Conservation (phyloP, 345 rosid species). For the Adansonia digitata region DNA sequence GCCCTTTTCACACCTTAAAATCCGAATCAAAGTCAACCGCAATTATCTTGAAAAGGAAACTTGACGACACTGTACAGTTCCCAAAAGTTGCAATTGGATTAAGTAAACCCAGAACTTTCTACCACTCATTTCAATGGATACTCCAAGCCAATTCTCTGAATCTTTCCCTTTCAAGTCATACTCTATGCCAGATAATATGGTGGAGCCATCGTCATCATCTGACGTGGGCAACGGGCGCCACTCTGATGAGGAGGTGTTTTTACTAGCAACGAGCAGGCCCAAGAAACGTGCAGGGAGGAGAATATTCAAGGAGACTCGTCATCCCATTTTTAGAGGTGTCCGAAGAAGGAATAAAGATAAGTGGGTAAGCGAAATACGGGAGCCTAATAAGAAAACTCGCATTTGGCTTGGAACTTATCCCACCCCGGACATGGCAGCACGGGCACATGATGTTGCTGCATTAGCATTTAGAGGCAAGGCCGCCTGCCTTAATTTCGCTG, state of each 20-base stretch:
- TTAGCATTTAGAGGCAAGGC: conserved; percentile 53
- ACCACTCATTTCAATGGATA: background rate
- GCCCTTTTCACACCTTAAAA: background rate
- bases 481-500: conserved; percentile 68
- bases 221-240: conserved; percentile 10
- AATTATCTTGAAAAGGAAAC: too few species aligned
- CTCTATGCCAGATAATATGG: background rate
- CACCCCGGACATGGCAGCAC: conserved; percentile 66
- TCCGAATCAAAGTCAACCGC: too few species aligned
- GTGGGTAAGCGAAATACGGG: conserved; percentile 71
- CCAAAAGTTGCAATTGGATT: background rate
- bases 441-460: conserved; percentile 76
- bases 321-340: conserved; percentile 62
- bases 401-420: conserved; percentile 80
- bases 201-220: conserved; percentile 10
- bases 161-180: background rate
- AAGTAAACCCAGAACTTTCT: background rate
- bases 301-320: conserved; percentile 65
- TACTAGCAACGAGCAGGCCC: conserved; percentile 46
- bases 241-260: conserved; percentile 26
- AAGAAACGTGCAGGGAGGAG: conserved; percentile 60
- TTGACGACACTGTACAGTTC: too few species aligned
- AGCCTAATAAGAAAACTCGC: conserved; percentile 48
- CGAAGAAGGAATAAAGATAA: conserved; percentile 47
- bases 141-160: background rate